Base-by-base conservation (phyloP, 345 rosid genomes). In the Viola odorata region DNA sequence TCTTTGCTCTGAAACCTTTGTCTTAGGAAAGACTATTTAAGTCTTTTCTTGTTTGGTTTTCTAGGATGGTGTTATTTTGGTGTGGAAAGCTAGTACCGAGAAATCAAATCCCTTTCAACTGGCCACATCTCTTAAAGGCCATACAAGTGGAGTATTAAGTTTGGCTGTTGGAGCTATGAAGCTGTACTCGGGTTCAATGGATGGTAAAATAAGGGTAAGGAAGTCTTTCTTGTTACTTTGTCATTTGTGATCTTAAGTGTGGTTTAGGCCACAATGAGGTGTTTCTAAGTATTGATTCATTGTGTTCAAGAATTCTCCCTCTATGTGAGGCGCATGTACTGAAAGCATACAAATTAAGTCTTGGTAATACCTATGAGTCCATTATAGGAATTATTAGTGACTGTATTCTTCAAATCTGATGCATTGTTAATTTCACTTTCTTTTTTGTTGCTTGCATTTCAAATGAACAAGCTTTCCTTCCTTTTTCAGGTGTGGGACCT, bases 401-500 rank as follows among this genome's bases (percentile, higher is more conserved):
- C 1, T 23, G 1, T 23, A 23, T 23, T 23, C 32, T 23, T 23
- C 32, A 23, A 23, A 23, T 23, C 32, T 23, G 32, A 0, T 23
- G 1, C 32, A 2, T 2, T 23, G 32, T 23, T 1, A 23, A 23
- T 23, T 23, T 23, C 32, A 23, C 32, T 2, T 23, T 23, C 32
- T 23, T 23, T 23, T 23, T 23, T 23, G 32, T 23, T 23, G 1
- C 32, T 23, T 23, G 32, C 32, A 23, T 23, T 23, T 23, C 32
- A 23, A 23, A 23, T 23, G 32, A 23, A 23, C 32, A 23, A 23
- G 4, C 3, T 8, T 10, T 14, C 15, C 11, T 13, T 32, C 3
- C 6, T 4, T 39, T 47, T 47, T 40, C 64, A 83, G 86, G 81
- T 73, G n/a, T 87, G 88, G 95, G 85, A 83, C 61, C 70, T 78